Base-by-base conservation (phyloP, 2,329 filamentous ascomycete genomes). In the Phaeosphaeriaceae sp. region DNA sequence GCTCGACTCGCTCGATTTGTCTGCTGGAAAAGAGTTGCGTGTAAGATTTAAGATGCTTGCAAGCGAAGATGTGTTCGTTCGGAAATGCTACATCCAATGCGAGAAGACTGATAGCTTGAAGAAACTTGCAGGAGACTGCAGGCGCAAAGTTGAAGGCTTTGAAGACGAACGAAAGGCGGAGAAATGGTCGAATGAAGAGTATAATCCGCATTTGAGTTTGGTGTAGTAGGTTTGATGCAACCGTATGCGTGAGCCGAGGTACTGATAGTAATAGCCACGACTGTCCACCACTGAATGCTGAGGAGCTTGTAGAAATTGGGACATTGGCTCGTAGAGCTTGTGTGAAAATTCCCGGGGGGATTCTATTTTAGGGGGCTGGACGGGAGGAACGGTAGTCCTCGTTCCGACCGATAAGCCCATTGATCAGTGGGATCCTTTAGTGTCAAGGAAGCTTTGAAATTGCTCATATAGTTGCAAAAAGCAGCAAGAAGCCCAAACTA, bases 181-280 rank as follows among this genome's bases (percentile, higher is more conserved):
- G 23, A 47, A 42, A 7, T 76, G 74, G 74, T 63, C 57, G 4
- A 56, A 67, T 6, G 53, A 67, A 23, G 42, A 45, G 28, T 77
- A 72, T 48, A 54, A 50, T 42, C 74, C 75, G 30, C 75, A 77
- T 66, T 53, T 73, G 37, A 76, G 72, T 51, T 52, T 77, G 45
- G 54, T 77, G 46, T 77, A 77, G 74, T 76, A 60, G 60, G 74
- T 72, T 50, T 38, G 23, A 5, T 6, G 34, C 16, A 23, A 23
- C 33, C 21, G 13, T 21, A 2, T 11, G 7, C 23, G 2, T 26
- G 23, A 11, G 7, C 11, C 11, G 23, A 26, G 6, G 11, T 11
- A 26, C 23, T 26, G 6, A 26, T 26, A 2, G 23, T 26, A 17
- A 13, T 23, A 70, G 67, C 44, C 63, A 71, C 29, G 63, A 68